Percentiles rank a stretch among this genome's conserved stretches.
These are phyloP conservation scores for Xylogone sp. DNA, from an alignment of 2,329 filamentous ascomycete species.

Conservation along the genomic window DNA sequence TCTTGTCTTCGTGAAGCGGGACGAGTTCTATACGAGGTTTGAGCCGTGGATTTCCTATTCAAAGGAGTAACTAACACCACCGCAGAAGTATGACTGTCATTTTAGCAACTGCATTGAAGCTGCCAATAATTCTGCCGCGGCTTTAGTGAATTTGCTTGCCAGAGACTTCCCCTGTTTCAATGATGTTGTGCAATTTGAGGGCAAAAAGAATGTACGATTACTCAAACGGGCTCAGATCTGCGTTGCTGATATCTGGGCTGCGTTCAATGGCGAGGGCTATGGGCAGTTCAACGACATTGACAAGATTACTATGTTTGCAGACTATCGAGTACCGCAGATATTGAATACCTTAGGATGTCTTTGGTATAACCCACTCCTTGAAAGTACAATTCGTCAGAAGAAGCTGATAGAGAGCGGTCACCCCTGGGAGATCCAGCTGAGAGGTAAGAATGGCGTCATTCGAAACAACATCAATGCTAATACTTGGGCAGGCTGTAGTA, in stretches of 20 bases:
- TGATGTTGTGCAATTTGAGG: slow-evolving; percentile 74
- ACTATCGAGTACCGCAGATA: slow-evolving; percentile 95
- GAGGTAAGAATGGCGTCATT: slow-evolving; percentile 50
- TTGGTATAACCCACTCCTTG: slow-evolving; percentile 76
- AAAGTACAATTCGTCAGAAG: slow-evolving; percentile 62
- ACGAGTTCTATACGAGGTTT: slow-evolving; percentile 71
- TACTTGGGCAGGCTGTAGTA: slow-evolving; percentile 67
- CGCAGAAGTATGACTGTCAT: slow-evolving; percentile 70
- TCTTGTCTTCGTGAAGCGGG: slow-evolving; percentile 80
- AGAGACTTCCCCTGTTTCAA: slow-evolving; percentile 81
- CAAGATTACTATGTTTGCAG: slow-evolving; percentile 97
- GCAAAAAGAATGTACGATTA: slow-evolving; percentile 68
- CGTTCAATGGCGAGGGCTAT: slow-evolving; percentile 76
- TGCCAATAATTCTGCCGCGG: slow-evolving; percentile 75
- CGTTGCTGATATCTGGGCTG: slow-evolving; percentile 94
- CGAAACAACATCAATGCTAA: slow-evolving; percentile 4
- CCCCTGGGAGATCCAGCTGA: slow-evolving; percentile 79
- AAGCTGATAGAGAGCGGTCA: slow-evolving; percentile 67
- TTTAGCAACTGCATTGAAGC: slow-evolving; percentile 70
- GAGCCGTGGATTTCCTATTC: slow-evolving; percentile 15
- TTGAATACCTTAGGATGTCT: slow-evolving; percentile 79
- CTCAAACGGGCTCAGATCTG: slow-evolving; percentile 95
- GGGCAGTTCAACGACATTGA: slow-evolving; percentile 87
- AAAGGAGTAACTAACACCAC: slow-evolving; percentile 3
- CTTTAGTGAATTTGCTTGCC: slow-evolving; percentile 80